These are phyloP conservation scores for Mycena pura DNA, from an alignment of 768 basidiomycete genomes.

Conservation along the genomic window DNA sequence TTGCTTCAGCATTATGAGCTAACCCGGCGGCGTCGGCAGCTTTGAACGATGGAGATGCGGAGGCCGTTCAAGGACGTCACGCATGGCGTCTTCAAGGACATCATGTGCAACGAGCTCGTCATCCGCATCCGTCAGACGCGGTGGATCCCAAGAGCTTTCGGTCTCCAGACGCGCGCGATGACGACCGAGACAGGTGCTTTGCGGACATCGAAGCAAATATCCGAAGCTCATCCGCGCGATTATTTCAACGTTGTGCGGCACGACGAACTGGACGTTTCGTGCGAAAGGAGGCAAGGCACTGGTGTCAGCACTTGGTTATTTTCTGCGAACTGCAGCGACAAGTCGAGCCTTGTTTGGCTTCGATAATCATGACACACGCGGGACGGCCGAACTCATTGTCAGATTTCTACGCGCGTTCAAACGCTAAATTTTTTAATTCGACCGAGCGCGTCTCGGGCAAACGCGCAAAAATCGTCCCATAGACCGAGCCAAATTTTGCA, in stretches of 20 bases:
- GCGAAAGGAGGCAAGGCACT: too few relatives aligned
- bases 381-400: too few relatives aligned
- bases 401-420: too few relatives aligned
- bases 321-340: too few relatives aligned
- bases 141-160: conserved; percentile 95
- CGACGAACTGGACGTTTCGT: conserved; percentile 96
- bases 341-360: too few relatives aligned
- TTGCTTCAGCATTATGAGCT: too few relatives aligned
- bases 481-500: too few relatives aligned
- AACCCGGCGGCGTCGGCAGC: conserved; percentile 67
- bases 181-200: conserved; percentile 95
- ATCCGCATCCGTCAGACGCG: conserved; percentile 94
- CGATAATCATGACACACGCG: too few relatives aligned
- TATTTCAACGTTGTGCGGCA: conserved; percentile 99
- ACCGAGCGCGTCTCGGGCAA: too few relatives aligned
- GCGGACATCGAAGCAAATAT: conserved; percentile 87
- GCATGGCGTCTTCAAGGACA: conserved; percentile 94
- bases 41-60: conserved; percentile 69
- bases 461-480: too few relatives aligned
- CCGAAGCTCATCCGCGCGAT: conserved; percentile 91
- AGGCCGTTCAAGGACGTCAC: conserved; percentile 83
- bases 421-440: too few relatives aligned
- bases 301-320: too few relatives aligned
- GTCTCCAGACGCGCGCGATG: conserved; percentile 86
- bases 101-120: conserved; percentile 90